A percentile compares a stretch with the other conserved stretches of the same genome.
Conservation (phyloP, 805 yeast species). For the Myxozyma lipomycoides region DNA sequence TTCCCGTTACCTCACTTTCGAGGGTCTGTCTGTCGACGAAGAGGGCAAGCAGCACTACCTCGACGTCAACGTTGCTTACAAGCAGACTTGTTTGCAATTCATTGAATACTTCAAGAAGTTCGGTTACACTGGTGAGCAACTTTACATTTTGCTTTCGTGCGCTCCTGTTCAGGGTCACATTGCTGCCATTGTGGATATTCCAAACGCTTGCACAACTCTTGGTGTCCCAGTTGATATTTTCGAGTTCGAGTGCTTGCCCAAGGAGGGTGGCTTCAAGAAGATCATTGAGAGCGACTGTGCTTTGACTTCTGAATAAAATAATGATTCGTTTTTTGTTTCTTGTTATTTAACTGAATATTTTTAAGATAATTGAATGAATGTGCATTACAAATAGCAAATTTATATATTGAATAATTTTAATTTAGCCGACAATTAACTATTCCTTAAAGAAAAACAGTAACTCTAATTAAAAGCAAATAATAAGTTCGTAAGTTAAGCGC, state of each 20-base stretch:
- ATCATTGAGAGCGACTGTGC: slow-evolving; percentile 9
- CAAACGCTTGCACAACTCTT: slow-evolving; percentile 51
- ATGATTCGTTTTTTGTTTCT: neutral
- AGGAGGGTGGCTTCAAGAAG: slow-evolving; percentile 19
- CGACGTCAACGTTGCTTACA: slow-evolving; percentile 49
- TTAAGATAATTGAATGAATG: too few species aligned
- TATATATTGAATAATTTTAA: too few species aligned
- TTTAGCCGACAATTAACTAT: neutral
- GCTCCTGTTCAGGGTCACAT: slow-evolving; percentile 54
- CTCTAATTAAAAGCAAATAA: neutral
- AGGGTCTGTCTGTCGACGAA: slow-evolving; percentile 53
- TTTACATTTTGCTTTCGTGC: slow-evolving; percentile 44
- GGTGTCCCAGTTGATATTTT: slow-evolving; percentile 52
- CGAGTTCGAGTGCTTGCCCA: slow-evolving; percentile 41
- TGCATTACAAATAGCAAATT: neutral
- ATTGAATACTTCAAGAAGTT: slow-evolving; percentile 49
- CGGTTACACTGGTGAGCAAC: slow-evolving; percentile 52
- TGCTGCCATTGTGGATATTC: slow-evolving; percentile 52
- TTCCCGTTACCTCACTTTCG: slow-evolving; percentile 48
- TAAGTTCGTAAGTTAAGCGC: too few species aligned
- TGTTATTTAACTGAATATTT: neutral
- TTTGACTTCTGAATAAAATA: slow-evolving; percentile 1
- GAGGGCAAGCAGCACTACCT: slow-evolving; percentile 45
- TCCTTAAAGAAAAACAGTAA: too few species aligned
- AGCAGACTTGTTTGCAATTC: slow-evolving; percentile 48